These are phyloP conservation scores for Casaregolazyma lundiana DNA, from an alignment of 1,139 yeast genomes.

Conservation along the genomic window DNA sequence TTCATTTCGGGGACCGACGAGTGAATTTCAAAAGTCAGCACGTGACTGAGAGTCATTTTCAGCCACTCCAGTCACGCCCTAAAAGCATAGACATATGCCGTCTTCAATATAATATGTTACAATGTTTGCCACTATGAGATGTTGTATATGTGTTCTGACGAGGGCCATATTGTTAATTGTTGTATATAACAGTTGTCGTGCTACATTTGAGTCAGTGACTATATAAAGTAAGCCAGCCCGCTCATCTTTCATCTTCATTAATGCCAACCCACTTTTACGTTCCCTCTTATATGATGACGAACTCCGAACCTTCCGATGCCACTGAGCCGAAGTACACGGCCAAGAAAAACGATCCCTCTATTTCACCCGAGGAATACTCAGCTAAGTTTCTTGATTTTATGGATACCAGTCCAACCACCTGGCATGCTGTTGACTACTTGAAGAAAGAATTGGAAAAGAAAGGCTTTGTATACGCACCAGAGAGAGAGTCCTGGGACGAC, in stretches of 20 bases:
- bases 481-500: constrained; percentile 57
- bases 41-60: too few species aligned
- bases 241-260: not conserved
- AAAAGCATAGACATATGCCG: too few species aligned
- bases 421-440: constrained; percentile 73
- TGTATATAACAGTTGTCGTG: too few species aligned
- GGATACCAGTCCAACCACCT: constrained; percentile 83
- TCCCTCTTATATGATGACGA: constrained; percentile 2
- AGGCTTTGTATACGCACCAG: constrained; percentile 65
- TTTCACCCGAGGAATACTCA: constrained; percentile 22
- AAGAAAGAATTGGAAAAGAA: constrained; percentile 26
- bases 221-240: not conserved
- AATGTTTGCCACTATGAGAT: too few species aligned
- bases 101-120: too few species aligned
- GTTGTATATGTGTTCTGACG: too few species aligned
- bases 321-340: not conserved
- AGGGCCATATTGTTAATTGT: too few species aligned
- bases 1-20: too few species aligned
- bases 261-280: constrained; percentile 4
- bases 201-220: too few species aligned
- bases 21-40: too few species aligned
- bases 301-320: not conserved
- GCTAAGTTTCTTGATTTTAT: constrained; percentile 69
- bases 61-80: too few species aligned
- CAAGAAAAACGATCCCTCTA: constrained; percentile 6